Evolutionary conservation across 352 stramenopile genomes (phyloP).

Genomic region (Thraustochytrium striatum): DNA sequence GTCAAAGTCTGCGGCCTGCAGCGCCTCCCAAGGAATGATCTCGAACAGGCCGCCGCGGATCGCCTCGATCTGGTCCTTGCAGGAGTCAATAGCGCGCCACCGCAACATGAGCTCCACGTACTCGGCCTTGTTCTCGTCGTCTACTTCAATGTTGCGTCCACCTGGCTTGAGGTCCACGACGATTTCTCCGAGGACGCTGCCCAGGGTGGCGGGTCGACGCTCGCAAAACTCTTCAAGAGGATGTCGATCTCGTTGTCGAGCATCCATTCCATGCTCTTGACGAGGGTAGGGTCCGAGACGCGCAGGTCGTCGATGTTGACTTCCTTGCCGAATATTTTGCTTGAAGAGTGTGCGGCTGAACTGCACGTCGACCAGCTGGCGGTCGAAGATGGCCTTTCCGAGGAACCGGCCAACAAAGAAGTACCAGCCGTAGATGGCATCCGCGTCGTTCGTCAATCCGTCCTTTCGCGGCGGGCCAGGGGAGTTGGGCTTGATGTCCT

Average conservation of each 20-base stretch:
- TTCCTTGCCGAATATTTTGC: constrained; percentile 95
- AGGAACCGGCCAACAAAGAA: constrained; percentile 95
- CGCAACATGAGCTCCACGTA: constrained; percentile 90
- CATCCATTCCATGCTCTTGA: constrained; percentile 84
- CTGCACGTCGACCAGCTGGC: constrained; percentile 95
- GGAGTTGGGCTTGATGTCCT: constrained; percentile 55
- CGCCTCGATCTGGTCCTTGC: constrained; percentile 84
- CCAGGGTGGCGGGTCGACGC: constrained; percentile 14
- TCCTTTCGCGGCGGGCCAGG: neutral
- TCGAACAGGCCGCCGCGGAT: constrained; percentile 84
- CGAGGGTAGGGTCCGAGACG: constrained; percentile 91
- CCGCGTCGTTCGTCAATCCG: neutral
- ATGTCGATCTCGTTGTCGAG: constrained; percentile 70
- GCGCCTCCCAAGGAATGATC: constrained; percentile 75
- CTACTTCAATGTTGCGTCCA: constrained; percentile 75
- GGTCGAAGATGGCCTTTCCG: constrained; percentile 96
- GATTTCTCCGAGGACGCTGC: constrained; percentile 57
- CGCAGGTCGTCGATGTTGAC: constrained; percentile 97
- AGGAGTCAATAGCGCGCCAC: constrained; percentile 95
- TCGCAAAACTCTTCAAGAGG: constrained; percentile 72
- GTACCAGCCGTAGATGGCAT: constrained; percentile 78
- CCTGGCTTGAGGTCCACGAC: constrained; percentile 79
- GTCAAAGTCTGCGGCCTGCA: constrained; percentile 88
- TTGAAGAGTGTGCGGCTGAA: constrained; percentile 98
- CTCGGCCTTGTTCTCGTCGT: constrained; percentile 86